phyloP scores from a whole-genome alignment of 495 filamentous ascomycete genomes.

The Cryomyces antarcticus region DNA sequence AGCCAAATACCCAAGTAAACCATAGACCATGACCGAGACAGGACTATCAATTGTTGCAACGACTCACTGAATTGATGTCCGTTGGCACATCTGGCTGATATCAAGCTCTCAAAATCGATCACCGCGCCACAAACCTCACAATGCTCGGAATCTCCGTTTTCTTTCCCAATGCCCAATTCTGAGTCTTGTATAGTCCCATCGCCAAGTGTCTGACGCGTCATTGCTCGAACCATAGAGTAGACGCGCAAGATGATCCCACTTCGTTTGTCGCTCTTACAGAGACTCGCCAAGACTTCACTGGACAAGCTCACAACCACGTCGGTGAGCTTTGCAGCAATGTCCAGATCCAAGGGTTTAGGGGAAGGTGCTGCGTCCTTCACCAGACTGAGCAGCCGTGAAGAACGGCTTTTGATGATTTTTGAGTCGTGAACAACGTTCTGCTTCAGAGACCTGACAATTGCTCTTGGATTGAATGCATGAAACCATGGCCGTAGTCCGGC shows the following conservation, averaged over 20 bases:
- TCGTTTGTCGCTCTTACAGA: not conserved
- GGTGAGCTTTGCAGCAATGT: no score
- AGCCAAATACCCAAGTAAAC: no score
- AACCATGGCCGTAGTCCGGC: not conserved
- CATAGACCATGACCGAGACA: not conserved
- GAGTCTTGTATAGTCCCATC: not conserved
- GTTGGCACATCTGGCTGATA: not conserved
- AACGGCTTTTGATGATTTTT: not conserved
- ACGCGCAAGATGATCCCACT: not conserved
- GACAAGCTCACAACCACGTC: not conserved
- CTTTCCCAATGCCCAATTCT: not conserved
- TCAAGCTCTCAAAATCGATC: slow-evolving; percentile 1
- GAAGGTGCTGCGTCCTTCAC: not conserved
- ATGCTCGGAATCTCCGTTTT: not conserved
- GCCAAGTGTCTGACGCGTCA: not conserved
- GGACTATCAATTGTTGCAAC: not conserved
- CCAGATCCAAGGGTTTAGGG: not conserved
- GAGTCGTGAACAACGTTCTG: not conserved
- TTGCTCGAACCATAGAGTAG: not conserved
- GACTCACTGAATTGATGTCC: slow-evolving; percentile 1
- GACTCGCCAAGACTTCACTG: not conserved
- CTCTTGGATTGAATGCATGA: not conserved
- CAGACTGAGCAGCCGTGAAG: not conserved
- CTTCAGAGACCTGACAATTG: not conserved
- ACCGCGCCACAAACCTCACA: not conserved